phyloP scores from a whole-genome alignment of 257 asterid species.

The Mentha longifolia region DNA sequence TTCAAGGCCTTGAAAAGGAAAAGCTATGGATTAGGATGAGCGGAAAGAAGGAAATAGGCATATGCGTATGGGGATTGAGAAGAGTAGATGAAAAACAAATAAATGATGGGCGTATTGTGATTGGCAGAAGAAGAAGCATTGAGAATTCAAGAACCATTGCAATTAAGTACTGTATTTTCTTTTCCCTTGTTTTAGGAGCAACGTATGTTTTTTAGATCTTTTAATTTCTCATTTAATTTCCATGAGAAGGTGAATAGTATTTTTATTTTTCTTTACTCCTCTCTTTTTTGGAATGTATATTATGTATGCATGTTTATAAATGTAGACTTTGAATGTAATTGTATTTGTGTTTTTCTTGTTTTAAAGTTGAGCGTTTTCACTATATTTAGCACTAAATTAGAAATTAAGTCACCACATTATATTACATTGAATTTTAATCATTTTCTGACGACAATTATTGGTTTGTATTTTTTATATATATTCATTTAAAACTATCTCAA shows the following conservation, averaged over 20 bases:
- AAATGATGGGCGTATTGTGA: slow-evolving; percentile 53
- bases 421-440: neutral
- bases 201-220: neutral
- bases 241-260: too few relatives aligned
- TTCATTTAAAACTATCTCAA: too few relatives aligned
- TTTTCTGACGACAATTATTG: too few relatives aligned
- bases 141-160: slow-evolving; percentile 20
- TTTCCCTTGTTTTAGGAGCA: slow-evolving; percentile 20
- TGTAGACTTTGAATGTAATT: too few relatives aligned
- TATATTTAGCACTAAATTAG: neutral
- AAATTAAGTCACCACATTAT: neutral
- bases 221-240: neutral
- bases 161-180: neutral
- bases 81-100: slow-evolving; percentile 21
- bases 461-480: too few relatives aligned
- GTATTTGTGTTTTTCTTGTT: neutral
- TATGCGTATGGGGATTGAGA: slow-evolving; percentile 48
- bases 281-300: too few relatives aligned
- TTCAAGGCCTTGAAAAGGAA: slow-evolving; percentile 51
- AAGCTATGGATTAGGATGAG: slow-evolving; percentile 34
- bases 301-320: too few relatives aligned
- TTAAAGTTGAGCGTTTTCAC: neutral
- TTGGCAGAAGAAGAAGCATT: slow-evolving; percentile 28
- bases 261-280: too few relatives aligned
- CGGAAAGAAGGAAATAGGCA: slow-evolving; percentile 26